Base-by-base conservation (phyloP, 371 early-diverging fungal species). In the Lichtheimia ornata region DNA sequence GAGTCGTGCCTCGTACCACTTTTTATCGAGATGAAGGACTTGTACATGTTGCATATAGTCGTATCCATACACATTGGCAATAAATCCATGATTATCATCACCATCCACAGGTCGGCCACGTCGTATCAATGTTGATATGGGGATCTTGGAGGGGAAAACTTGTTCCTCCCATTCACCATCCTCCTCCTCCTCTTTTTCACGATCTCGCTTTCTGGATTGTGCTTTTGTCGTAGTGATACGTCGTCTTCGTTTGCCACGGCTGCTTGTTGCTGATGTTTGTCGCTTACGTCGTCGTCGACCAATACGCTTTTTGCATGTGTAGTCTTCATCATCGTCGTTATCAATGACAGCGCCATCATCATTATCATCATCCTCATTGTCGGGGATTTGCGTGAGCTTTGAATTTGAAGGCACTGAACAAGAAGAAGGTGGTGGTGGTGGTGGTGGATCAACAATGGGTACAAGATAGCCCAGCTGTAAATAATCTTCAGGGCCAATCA, bases 1-100 rank as follows among this genome's bases (percentile, higher is more conserved):
- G 44, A 88, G 66, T 7, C 79, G 44, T 15, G 77, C 88, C 55
- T 84, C 84, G 51, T 86, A 81, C 69, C 77, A 70, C 25, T 69
- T 79, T 35, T 79, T 76, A 42, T 84, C 85, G 12, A 72, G 59
- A 41, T 77, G 73, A 2, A 74, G 69, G 0, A 83, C 79, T 15
- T 81, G 79, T 9, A 84, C 76, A 40, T 85, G 78, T 14, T 81
- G 81, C 67, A 85, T 79, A 63, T 77, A 77, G 20, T 82, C 72
- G 42, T 83, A 83, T 2, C 86, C 84, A 57, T 86, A 79, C 6
- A 84, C 80, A 59, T 87, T 83, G 0, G 71, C 74, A 20, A 77
- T 71, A 65, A 74, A 76, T 4, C 68, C 62, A 44, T 72, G 62
- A 4, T 18, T 51, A 56, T 62, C 53, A 14, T 61, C 59, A 12